These are phyloP conservation scores for Apiospora sp. DNA, from an alignment of 2,329 filamentous ascomycete species.

Conservation along the genomic window DNA sequence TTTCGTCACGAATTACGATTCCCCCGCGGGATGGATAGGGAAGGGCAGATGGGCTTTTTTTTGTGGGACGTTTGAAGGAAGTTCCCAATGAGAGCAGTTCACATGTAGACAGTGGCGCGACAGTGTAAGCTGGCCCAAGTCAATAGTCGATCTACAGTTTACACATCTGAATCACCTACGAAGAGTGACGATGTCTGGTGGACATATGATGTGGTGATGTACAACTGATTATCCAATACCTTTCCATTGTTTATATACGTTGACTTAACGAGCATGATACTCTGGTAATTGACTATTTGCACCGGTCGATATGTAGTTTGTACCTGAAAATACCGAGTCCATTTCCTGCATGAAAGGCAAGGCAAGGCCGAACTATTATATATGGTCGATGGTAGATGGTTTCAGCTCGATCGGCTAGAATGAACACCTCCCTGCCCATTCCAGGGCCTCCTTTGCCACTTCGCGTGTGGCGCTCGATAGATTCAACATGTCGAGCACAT, in stretches of 20 bases:
- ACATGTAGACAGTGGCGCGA: slow-evolving; percentile 7
- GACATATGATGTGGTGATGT: not conserved
- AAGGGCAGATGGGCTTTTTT: not conserved
- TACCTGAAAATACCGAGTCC: no score
- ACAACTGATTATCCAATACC: not conserved
- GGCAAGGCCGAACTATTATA: no score
- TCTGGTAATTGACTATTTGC: not conserved
- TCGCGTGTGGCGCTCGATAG: slow-evolving; percentile 33
- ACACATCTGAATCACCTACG: not conserved
- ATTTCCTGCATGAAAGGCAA: no score
- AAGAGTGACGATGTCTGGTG: no score
- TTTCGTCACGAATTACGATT: slow-evolving; percentile 20
- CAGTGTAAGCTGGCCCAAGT: not conserved
- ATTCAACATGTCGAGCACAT: slow-evolving; percentile 31
- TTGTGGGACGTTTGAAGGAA: not conserved
- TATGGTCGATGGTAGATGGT: not conserved
- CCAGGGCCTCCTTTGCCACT: slow-evolving; percentile 37
- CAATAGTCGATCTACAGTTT: not conserved
- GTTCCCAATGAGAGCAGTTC: not conserved
- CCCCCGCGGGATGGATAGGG: slow-evolving; percentile 20
- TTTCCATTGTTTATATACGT: not conserved
- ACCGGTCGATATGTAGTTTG: no score
- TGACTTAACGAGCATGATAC: not conserved
- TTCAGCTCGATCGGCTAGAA: slow-evolving; percentile 24
- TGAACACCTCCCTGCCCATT: slow-evolving; percentile 37